Percentiles rank a stretch among this genome's conserved stretches.
phyloP scores from a whole-genome alignment of 2,329 filamentous ascomycete genomes.

The Epichloe baconii region DNA sequence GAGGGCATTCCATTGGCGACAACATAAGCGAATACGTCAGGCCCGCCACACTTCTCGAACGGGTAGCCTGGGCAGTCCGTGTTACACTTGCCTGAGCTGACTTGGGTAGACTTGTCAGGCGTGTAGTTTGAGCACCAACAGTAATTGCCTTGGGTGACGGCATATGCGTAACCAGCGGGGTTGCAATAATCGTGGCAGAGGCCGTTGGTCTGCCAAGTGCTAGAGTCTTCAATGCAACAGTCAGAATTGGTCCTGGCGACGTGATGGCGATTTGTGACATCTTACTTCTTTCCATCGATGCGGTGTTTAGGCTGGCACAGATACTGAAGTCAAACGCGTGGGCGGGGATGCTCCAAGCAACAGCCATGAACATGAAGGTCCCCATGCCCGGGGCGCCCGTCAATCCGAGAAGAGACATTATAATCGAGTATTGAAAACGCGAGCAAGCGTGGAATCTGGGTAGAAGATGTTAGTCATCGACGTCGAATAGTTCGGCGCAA shows the following conservation, averaged over 20 bases:
- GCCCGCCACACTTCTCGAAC: constrained; percentile 50
- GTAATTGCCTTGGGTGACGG: constrained; percentile 47
- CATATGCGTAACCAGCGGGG: constrained; percentile 44
- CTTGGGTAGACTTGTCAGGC: constrained; percentile 33
- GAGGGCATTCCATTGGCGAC: constrained; percentile 36
- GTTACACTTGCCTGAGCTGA: constrained; percentile 36
- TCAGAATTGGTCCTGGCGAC: constrained; percentile 1
- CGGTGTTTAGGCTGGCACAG: constrained; percentile 27
- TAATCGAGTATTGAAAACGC: not conserved
- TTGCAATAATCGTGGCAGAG: constrained; percentile 50
- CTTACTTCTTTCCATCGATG: constrained; percentile 19
- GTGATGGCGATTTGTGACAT: not conserved
- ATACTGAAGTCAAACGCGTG: constrained; percentile 17
- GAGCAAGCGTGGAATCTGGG: not conserved
- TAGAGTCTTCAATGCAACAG: constrained; percentile 27
- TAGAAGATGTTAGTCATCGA: not conserved
- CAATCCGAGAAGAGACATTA: not conserved
- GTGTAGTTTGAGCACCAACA: constrained; percentile 68
- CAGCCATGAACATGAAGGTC: constrained; percentile 11
- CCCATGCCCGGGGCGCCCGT: not conserved
- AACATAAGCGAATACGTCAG: constrained; percentile 53
- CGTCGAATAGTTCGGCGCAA: not conserved
- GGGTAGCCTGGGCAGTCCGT: constrained; percentile 56
- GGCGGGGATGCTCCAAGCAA: constrained; percentile 13
- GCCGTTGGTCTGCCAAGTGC: constrained; percentile 55